These are phyloP conservation scores for Phyllosticta capitalensis DNA, from an alignment of 2,329 filamentous ascomycete genomes.

Conservation along the genomic window DNA sequence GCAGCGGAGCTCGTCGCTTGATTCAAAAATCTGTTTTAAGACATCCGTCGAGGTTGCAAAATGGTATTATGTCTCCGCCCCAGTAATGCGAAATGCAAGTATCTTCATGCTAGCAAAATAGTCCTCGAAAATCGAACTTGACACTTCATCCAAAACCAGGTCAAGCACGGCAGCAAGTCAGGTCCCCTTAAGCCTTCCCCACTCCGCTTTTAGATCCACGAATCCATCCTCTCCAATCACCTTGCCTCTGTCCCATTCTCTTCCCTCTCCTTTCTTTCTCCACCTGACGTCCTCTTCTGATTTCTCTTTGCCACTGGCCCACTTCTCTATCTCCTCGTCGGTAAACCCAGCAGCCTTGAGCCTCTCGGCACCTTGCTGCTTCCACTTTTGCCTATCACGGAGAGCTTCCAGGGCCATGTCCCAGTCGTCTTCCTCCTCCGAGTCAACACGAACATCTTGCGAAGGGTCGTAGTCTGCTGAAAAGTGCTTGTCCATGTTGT, in stretches of 20 bases:
- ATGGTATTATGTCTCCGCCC: background rate
- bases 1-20: no score
- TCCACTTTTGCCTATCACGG: constrained; percentile 71
- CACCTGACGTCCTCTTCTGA: constrained; percentile 62
- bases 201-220: constrained; percentile 41
- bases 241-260: constrained; percentile 61
- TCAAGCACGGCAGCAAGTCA: background rate
- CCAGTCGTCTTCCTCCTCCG: constrained; percentile 57
- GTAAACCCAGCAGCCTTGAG: constrained; percentile 70
- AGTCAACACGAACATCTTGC: constrained; percentile 43
- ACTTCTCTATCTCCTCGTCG: constrained; percentile 62
- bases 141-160: background rate
- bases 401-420: constrained; percentile 69
- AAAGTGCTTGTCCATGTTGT: constrained; percentile 74
- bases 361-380: constrained; percentile 63
- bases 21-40: no score
- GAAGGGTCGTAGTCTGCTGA: constrained; percentile 53
- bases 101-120: background rate
- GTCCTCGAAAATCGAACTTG: background rate
- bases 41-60: no score
- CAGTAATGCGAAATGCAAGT: background rate
- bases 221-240: constrained; percentile 46
- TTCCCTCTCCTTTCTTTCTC: constrained; percentile 57
- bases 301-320: constrained; percentile 54
- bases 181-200: constrained; percentile 21